Evolutionary conservation across 129 eudicot genomes (phyloP).

Genomic region (Helianthus tuberosus): DNA sequence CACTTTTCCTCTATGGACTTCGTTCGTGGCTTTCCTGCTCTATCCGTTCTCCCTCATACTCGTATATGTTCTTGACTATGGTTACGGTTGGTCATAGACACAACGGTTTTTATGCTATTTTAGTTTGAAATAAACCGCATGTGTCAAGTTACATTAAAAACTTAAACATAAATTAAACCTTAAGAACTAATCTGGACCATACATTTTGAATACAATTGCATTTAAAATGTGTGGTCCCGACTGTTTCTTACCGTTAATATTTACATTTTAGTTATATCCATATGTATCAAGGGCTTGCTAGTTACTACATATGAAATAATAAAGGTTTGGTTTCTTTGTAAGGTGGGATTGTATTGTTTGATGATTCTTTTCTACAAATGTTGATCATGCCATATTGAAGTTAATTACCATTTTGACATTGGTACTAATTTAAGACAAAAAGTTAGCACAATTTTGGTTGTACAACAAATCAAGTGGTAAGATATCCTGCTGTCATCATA

Average conservation of each 20-base stretch:
- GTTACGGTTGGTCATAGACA: slow-evolving; percentile 75
- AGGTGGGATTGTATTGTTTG: slow-evolving; percentile 31
- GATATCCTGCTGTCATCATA: slow-evolving; percentile 43
- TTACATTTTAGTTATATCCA: not conserved
- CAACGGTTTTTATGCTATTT: not conserved
- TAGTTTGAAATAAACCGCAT: slow-evolving; percentile 16
- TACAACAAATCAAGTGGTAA: slow-evolving; percentile 45
- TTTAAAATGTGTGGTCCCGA: not conserved
- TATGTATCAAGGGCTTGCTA: not conserved
- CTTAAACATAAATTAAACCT: not conserved
- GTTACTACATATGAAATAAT: not conserved
- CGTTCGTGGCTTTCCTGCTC: slow-evolving; percentile 68
- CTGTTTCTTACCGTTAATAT: not conserved
- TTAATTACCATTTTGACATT: slow-evolving; percentile 35
- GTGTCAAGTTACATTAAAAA: not conserved
- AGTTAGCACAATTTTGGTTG: slow-evolving; percentile 31
- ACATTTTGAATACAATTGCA: not conserved
- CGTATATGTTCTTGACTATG: slow-evolving; percentile 82
- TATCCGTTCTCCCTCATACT: slow-evolving; percentile 79
- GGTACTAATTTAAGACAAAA: slow-evolving; percentile 35
- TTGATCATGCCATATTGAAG: slow-evolving; percentile 27
- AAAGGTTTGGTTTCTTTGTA: not conserved
- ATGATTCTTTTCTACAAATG: slow-evolving; percentile 36
- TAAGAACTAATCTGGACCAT: not conserved
- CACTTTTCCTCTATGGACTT: slow-evolving; percentile 89